Base-by-base conservation (phyloP, 2,329 filamentous ascomycete genomes). In the Fusarium sp. region DNA sequence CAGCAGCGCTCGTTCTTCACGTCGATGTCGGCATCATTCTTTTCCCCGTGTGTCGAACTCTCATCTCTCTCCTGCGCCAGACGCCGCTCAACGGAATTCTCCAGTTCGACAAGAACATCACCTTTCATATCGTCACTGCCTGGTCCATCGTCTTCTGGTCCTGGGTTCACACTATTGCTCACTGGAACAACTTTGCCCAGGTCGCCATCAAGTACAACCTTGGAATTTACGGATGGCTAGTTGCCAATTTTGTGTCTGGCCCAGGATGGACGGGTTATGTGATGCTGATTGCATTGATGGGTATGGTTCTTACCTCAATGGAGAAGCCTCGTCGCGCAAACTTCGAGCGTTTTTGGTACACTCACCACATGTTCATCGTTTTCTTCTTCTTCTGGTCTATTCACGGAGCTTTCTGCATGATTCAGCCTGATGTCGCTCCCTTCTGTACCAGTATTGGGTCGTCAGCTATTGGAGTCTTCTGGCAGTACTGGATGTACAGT, bases 371-470 rank as follows among this genome's bases (percentile, higher is more conserved):
- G 79, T 96, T 96, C 79, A 88, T 95, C 80, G 77, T 95, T 70
- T 96, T 96, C 86, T 96, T 96, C 83, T 85, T 95, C 73, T 94
- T 96, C 85, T 96, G 93, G 92, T 90, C 92, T n/a, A 87, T 95
- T 75, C 93, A 97, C 80, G 93, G 93, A 62, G 91, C 92, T 27
- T 96, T 94, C 83, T 95, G 93, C 81, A 95, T 96, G 93, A 95
- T 95, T 76, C 92, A 93, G 80, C 90, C 92, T 55, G 93, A 96
- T 78, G 88, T 92, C 68, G 91, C 91, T 8, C 92, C 93, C 3
- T 94, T 92, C 79, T 94, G 93, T 81, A 85, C 88, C 59, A 90
- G 90, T 61, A 84, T 93, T 65, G 89, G 89, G 67, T 83, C 87
- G 12, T 84, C 86, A 27, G 88, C 89, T 30, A 85, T 91, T 66